Evolutionary conservation across 2,329 filamentous ascomycete species (phyloP).

Genomic region (Diaporthe longicolla): DNA sequence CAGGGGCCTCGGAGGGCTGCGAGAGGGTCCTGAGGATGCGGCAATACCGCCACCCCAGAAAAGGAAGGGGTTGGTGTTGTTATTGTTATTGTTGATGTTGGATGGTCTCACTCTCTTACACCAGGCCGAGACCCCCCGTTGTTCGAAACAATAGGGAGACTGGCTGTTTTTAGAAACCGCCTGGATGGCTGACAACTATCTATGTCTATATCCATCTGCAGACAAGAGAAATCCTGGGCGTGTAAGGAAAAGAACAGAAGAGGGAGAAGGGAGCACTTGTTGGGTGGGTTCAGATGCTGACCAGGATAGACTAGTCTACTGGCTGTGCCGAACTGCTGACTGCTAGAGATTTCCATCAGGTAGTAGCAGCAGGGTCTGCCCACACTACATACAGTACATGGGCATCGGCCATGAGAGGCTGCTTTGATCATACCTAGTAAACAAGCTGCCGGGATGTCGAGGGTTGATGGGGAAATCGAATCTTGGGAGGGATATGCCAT

Average conservation of each 20-base stretch:
- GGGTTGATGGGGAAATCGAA: constrained; percentile 28
- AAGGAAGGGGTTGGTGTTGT: constrained; percentile 29
- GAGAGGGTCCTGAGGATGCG: constrained; percentile 9
- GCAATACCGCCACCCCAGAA: constrained; percentile 16
- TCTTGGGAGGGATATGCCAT: constrained; percentile 34
- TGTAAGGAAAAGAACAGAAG: too few relatives aligned
- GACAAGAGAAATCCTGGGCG: background rate
- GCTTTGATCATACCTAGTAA: background rate
- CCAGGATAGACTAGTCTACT: background rate
- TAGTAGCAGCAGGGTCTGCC: background rate
- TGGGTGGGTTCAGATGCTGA: background rate
- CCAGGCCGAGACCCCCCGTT: constrained; percentile 34
- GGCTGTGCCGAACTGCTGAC: background rate
- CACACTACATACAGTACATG: background rate
- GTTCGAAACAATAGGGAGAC: constrained; percentile 25
- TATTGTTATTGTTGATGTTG: constrained; percentile 31
- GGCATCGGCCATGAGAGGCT: background rate
- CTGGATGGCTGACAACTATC: background rate
- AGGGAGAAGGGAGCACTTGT: background rate
- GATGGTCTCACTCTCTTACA: constrained; percentile 40
- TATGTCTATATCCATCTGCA: background rate
- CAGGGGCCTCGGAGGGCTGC: constrained; percentile 11
- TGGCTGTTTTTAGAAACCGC: constrained; percentile 30
- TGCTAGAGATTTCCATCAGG: background rate
- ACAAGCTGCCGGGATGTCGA: constrained; percentile 20